phyloP scores from a whole-genome alignment of 176 grass and related monocot species.

The Musa beccarii region DNA sequence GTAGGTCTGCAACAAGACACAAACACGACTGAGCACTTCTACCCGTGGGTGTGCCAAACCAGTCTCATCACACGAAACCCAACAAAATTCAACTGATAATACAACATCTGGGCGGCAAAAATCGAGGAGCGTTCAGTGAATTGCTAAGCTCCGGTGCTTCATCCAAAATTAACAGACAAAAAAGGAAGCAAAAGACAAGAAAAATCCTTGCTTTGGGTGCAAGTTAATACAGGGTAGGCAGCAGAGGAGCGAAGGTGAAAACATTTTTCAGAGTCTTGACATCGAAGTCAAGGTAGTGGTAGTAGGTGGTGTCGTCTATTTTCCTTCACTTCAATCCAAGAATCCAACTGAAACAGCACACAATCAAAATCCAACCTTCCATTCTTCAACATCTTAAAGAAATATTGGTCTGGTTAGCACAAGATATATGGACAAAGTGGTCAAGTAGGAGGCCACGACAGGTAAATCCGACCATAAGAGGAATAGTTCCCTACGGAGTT shows the following conservation, averaged over 20 bases:
- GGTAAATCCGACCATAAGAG: not conserved
- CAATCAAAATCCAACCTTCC: too few relatives aligned
- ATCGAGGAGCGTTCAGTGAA: not conserved
- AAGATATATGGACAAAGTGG: not conserved
- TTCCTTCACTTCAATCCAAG: not conserved
- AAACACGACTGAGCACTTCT: not conserved
- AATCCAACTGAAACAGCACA: not conserved
- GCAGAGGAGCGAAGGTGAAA: not conserved
- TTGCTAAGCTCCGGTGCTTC: not conserved
- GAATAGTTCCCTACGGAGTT: not conserved
- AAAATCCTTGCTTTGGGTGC: not conserved
- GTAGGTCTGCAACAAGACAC: slow-evolving; percentile 55
- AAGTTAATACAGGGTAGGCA: too few relatives aligned
- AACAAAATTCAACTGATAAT: too few relatives aligned
- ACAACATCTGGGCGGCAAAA: too few relatives aligned
- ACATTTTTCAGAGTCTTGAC: not conserved
- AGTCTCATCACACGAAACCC: too few relatives aligned
- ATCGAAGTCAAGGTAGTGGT: not conserved
- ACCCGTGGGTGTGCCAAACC: too few relatives aligned
- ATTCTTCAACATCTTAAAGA: too few relatives aligned
- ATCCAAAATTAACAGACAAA: not conserved
- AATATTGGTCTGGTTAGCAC: not conserved
- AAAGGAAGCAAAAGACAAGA: not conserved
- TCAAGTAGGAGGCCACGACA: not conserved
- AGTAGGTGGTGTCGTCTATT: not conserved